Evolutionary conservation across 306 rosid genomes (phyloP), one percentile per base, ranked within the genome.

Genomic region (Vicia villosa): DNA sequence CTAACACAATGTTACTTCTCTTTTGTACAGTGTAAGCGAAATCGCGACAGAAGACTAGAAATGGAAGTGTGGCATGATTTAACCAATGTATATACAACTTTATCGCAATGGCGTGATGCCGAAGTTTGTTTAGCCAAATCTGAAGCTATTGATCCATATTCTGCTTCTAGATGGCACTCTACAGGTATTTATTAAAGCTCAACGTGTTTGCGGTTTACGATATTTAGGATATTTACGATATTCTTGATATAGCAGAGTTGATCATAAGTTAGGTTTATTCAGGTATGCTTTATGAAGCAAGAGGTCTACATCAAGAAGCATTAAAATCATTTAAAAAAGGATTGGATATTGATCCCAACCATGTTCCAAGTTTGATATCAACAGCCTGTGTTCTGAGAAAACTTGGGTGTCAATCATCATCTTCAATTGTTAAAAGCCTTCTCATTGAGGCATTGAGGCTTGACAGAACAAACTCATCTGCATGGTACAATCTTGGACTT

Each of bases 401-500:
- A 45, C 86, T 85, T 6, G 95, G 96, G 11, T 81, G 97, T 7
- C 90, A 88, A 63, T 85, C 96, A 66, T 85, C 96, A 36, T 76
- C 74, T 62, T 81, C 91, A 5, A 86, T 90, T 20, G 90, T 81
- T 17, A 85, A 90, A 81, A 88, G 94, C 86, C 86, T 93, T 83
- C 90, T 93, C 56, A 84, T 60, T 57, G 97, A 93, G 50, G 96
- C 98, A 15, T 79, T 93, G 15, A 77, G 88, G 75, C 82, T 90
- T 8, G 98, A 93, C 81, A 80, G 83, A 81, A 77, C 86, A 62
- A 93, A 88, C 43, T 69, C 93, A 13, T 85, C 86, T 30, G 91
- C 96, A 7, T 90, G 97, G 98, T 85, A 90, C 87, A 90, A 90
- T 90, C 93, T 93, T 28, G 98, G 98, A 77, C 75, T 93, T 71